A percentile compares a stretch with the other conserved stretches of the same genome.
phyloP scores from a whole-genome alignment of 495 filamentous ascomycete species.

The Usnea hakonensis region DNA sequence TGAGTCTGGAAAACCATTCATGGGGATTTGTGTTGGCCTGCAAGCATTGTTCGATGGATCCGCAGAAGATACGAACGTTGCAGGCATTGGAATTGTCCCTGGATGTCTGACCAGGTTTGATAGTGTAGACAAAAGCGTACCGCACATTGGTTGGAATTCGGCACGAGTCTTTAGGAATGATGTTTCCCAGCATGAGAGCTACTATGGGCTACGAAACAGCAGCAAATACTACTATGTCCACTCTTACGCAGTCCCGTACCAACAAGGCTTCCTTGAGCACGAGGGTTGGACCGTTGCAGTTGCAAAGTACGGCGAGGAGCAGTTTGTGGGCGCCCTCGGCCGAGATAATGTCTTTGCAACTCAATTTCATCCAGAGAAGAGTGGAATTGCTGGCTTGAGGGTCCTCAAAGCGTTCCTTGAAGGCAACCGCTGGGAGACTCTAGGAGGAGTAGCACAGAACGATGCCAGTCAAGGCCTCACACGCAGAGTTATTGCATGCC shows the following conservation, averaged over 20 bases:
- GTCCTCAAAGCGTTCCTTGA: slow-evolving; percentile 80
- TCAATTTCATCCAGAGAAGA: slow-evolving; percentile 98
- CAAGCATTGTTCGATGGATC: slow-evolving; percentile 86
- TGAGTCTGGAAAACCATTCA: slow-evolving; percentile 82
- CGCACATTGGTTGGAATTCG: slow-evolving; percentile 97
- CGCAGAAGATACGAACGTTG: slow-evolving; percentile 59
- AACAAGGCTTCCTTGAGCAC: slow-evolving; percentile 58
- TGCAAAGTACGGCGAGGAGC: slow-evolving; percentile 77
- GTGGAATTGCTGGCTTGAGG: slow-evolving; percentile 75
- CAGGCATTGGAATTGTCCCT: slow-evolving; percentile 69
- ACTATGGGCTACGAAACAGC: slow-evolving; percentile 67
- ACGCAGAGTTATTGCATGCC: slow-evolving; percentile 82
- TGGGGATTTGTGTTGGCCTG: slow-evolving; percentile 94
- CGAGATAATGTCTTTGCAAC: slow-evolving; percentile 80
- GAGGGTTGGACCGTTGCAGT: slow-evolving; percentile 86
- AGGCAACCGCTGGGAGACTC: slow-evolving; percentile 45
- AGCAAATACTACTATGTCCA: slow-evolving; percentile 99
- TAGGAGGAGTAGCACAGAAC: slow-evolving; percentile 22
- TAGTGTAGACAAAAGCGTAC: slow-evolving; percentile 73
- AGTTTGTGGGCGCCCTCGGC: slow-evolving; percentile 85
- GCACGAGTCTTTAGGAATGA: slow-evolving; percentile 50
- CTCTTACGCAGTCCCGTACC: slow-evolving; percentile 79
- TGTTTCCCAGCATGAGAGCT: slow-evolving; percentile 39
- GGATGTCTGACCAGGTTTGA: slow-evolving; percentile 67
- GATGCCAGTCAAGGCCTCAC: slow-evolving; percentile 60